Conservation (phyloP, 163 green algal genomes). For the Scenedesmus sp. region DNA sequence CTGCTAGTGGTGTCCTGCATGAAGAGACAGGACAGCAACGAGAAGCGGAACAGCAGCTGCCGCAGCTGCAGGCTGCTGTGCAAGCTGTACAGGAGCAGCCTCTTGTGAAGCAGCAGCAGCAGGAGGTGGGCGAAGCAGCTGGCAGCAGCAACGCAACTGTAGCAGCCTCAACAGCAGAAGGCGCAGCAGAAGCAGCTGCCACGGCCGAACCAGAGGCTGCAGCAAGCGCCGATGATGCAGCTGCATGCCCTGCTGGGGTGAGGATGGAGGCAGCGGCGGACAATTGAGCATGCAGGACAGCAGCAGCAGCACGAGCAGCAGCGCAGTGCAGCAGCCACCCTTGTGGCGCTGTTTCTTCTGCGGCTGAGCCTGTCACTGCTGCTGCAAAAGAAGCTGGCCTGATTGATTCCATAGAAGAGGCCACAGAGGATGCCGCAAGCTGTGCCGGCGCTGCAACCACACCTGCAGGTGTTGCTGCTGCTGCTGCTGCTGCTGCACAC, state of each 20-base stretch:
- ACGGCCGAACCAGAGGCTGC: background rate
- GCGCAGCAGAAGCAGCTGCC: background rate
- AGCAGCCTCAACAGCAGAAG: background rate
- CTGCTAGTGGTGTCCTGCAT: too few species aligned
- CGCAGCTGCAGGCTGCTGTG: background rate
- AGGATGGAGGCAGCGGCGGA: background rate
- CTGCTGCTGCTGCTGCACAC: background rate
- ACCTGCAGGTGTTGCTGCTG: background rate
- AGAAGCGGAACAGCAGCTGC: background rate
- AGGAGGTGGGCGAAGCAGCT: background rate
- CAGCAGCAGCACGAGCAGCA: background rate
- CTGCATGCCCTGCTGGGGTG: background rate
- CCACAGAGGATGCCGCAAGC: background rate
- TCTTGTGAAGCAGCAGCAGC: constrained; percentile 12
- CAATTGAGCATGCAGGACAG: background rate
- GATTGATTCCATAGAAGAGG: too few species aligned
- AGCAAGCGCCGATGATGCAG: background rate
- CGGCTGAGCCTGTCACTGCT: background rate
- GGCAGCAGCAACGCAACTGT: background rate
- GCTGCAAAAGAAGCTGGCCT: background rate
- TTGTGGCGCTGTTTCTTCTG: constrained; percentile 2
- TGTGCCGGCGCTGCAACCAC: background rate
- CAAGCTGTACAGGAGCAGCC: constrained; percentile 9
- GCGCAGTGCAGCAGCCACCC: background rate
- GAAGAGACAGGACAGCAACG: too few species aligned